phyloP scores from a whole-genome alignment of 805 yeast species.

The Pichia kluyveri region DNA sequence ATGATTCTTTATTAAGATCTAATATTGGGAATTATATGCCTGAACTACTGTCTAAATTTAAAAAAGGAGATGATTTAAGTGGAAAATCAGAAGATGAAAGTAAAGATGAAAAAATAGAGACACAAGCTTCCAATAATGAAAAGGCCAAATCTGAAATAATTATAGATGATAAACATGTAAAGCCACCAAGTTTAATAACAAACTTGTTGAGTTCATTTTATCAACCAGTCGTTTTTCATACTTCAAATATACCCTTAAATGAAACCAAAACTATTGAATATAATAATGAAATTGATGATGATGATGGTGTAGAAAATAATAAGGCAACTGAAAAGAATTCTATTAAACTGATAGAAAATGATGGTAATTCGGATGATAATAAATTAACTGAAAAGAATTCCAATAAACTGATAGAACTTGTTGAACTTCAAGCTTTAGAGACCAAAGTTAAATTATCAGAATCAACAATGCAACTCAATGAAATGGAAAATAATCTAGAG shows the following conservation, averaged over 20 bases:
- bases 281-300: neutral
- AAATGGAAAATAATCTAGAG: too few species aligned
- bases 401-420: too few species aligned
- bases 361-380: too few species aligned
- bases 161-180: neutral
- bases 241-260: neutral
- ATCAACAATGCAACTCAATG: too few species aligned
- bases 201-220: slow-evolving; percentile 10
- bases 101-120: neutral
- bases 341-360: too few species aligned
- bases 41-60: slow-evolving; percentile 54
- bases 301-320: too few species aligned
- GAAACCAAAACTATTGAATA: neutral
- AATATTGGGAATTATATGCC: slow-evolving; percentile 60
- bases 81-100: neutral
- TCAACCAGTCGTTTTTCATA: slow-evolving; percentile 11
- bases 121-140: neutral
- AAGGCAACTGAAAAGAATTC: too few species aligned
- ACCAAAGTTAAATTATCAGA: too few species aligned
- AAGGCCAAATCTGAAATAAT: neutral
- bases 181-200: too few species aligned
- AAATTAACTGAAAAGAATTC: too few species aligned
- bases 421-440: too few species aligned
- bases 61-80: slow-evolving; percentile 37
- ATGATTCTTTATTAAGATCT: slow-evolving; percentile 23